phyloP scores from a whole-genome alignment of 306 rosid species.

The Biancaea sappan region DNA sequence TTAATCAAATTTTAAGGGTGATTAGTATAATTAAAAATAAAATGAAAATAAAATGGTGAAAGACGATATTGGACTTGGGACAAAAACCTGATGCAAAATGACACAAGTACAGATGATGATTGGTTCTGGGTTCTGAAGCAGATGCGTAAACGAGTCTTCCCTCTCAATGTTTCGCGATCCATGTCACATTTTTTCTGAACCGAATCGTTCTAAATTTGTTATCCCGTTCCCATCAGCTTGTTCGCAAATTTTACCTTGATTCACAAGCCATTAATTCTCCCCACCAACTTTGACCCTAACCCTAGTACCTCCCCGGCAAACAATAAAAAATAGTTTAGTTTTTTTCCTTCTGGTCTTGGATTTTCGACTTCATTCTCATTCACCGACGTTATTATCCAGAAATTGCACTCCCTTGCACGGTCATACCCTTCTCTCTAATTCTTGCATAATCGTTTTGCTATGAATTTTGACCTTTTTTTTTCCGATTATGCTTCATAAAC shows the following conservation, averaged over 20 bases:
- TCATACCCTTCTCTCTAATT: neutral
- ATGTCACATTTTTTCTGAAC: constrained; percentile 10
- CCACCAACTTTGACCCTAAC: constrained; percentile 49
- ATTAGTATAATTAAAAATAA: too few species aligned
- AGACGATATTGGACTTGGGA: neutral
- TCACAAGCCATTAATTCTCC: constrained; percentile 43
- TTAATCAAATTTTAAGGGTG: too few species aligned
- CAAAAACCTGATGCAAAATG: neutral
- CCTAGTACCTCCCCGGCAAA: constrained; percentile 11
- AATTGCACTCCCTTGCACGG: neutral
- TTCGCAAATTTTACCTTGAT: constrained; percentile 27
- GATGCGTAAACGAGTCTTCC: constrained; percentile 23
- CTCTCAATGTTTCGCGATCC: neutral
- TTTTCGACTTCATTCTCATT: neutral
- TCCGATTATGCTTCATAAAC: neutral
- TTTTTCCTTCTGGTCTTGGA: constrained; percentile 41
- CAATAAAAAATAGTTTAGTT: neutral
- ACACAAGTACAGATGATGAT: too few species aligned
- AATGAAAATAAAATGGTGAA: too few species aligned
- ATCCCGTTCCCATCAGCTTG: constrained; percentile 43
- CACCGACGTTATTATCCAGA: constrained; percentile 9
- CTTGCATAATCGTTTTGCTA: too few species aligned
- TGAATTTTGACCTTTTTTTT: neutral
- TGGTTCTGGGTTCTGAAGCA: constrained; percentile 13
- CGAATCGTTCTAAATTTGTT: constrained; percentile 30